Percentiles rank a stretch among this genome's conserved stretches.
Conservation (phyloP, 2,329 filamentous ascomycete genomes). For the Phyllosticta paracitricarpa region DNA sequence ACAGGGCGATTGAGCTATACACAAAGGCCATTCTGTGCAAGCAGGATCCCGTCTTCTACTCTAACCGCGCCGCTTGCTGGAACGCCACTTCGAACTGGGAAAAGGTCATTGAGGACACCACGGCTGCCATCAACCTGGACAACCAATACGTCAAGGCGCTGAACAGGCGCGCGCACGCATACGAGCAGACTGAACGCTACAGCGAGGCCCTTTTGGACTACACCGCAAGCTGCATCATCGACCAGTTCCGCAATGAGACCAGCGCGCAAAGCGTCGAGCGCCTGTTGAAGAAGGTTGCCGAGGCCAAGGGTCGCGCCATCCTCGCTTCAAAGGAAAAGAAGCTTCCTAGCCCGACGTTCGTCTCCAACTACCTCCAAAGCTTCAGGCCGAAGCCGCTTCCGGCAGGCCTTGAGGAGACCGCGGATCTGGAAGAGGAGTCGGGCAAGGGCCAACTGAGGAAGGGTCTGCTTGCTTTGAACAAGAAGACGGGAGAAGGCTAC, state of each 20-base stretch:
- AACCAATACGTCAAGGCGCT: conserved; percentile 95
- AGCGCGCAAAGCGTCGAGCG: conserved; percentile 87
- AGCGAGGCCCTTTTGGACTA: conserved; percentile 95
- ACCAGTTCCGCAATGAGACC: conserved; percentile 85
- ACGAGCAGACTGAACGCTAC: conserved; percentile 84
- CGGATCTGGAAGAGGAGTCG: conserved; percentile 65
- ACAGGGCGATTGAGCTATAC: conserved; percentile 88
- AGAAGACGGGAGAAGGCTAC: conserved; percentile 85
- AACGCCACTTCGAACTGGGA: conserved; percentile 90
- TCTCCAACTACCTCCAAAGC: conserved; percentile 97
- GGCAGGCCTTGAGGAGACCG: conserved; percentile 68
- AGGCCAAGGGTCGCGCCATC: conserved; percentile 86
- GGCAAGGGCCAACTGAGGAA: conserved; percentile 80
- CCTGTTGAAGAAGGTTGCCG: conserved; percentile 91
- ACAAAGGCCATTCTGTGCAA: conserved; percentile 94
- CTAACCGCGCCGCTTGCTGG: conserved; percentile 94
- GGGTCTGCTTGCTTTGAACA: conserved; percentile 69
- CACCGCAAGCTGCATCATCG: conserved; percentile 97
- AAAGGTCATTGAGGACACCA: conserved; percentile 94
- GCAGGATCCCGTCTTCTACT: conserved; percentile 96
- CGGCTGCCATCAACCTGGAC: conserved; percentile 85
- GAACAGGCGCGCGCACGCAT: conserved; percentile 92
- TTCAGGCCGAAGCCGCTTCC: conserved; percentile 80
- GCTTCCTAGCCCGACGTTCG: conserved; percentile 90
- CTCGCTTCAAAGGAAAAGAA: conserved; percentile 70